Conservation (phyloP, 2,329 filamentous ascomycete species). For the Moelleriella libera region DNA sequence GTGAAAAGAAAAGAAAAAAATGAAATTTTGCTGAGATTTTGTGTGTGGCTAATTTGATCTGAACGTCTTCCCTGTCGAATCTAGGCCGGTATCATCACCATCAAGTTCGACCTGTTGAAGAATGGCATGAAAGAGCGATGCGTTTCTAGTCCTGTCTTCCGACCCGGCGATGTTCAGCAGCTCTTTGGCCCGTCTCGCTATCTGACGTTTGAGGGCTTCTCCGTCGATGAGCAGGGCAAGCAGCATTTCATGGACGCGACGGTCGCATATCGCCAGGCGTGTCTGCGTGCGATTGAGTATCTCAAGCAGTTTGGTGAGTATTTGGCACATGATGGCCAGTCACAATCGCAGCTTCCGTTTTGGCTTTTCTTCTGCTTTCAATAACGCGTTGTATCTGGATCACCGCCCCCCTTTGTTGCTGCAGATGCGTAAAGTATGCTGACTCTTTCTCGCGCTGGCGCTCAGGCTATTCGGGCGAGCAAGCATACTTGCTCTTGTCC, state of each 20-base stretch:
- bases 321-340: no score
- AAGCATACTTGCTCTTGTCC: conserved; percentile 73
- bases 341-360: not conserved
- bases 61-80: not conserved
- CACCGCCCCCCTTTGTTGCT: no score
- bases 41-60: not conserved
- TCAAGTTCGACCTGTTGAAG: conserved; percentile 83
- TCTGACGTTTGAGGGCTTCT: conserved; percentile 54
- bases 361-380: not conserved
- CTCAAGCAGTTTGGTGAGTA: conserved; percentile 17
- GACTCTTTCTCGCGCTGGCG: not conserved
- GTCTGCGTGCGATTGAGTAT: conserved; percentile 34
- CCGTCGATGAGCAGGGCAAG: conserved; percentile 74
- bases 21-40: not conserved
- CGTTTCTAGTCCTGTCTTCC: conserved; percentile 74
- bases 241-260: conserved; percentile 83
- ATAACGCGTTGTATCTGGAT: no score
- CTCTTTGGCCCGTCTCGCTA: conserved; percentile 66
- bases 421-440: not conserved
- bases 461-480: conserved; percentile 53
- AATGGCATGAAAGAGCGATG: conserved; percentile 59
- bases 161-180: conserved; percentile 76
- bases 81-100: conserved; percentile 65
- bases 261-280: conserved; percentile 74
- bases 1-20: not conserved